Base-by-base conservation (phyloP, 164 flowering plant species). In the Brasenia schreberi region DNA sequence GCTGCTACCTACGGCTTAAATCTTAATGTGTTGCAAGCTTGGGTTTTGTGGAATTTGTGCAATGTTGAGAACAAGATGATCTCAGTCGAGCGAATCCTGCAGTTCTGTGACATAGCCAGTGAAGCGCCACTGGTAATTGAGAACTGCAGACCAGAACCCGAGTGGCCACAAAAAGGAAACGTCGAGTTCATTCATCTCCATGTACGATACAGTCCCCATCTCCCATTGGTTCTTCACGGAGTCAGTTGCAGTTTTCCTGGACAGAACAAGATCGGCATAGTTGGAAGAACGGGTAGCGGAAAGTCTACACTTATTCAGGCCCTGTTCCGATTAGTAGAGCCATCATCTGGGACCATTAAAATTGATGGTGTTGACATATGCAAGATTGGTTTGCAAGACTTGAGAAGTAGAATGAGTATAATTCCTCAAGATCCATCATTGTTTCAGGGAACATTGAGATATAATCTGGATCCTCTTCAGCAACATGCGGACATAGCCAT, bases 241-340 rank as follows among this genome's bases (percentile, higher is more conserved):
- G 70, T 88, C 60, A 82, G 78, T 6, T 90, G 97, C 78, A 81
- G 70, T n/a, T 79, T 90, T 33, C 92, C 86, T 0, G 88, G 87
- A 53, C 70, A 63, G 43, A 87, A 75, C 66, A 90, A 87, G 75
- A 82, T 87, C 69, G 97, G 95, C 64, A 76, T 90, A 18, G 95
- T 90, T 16, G 97, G 97, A 17, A 73, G 97, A 64, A 90, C 97
- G 0, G 97, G 97, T 7, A 87, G 97, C 67, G 97, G 97, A n/a
- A 90, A 91, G 65, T 91, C 97, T 7, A 88, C 95, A 58, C 77
- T 91, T 7, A 88, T 90, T 61, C 95, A 91, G 81, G 87, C 93
- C 39, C 82, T 91, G 27, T 91, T 91, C 75, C 72, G 95, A 65
- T 81, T 91, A 2, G 81, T 87, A 2, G 97, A 91, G 73, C 88